Evolutionary conservation across 1,284 basidiomycete species (phyloP), one percentile per base, ranked within the genome.

Genomic region (Peniophora sp.): DNA sequence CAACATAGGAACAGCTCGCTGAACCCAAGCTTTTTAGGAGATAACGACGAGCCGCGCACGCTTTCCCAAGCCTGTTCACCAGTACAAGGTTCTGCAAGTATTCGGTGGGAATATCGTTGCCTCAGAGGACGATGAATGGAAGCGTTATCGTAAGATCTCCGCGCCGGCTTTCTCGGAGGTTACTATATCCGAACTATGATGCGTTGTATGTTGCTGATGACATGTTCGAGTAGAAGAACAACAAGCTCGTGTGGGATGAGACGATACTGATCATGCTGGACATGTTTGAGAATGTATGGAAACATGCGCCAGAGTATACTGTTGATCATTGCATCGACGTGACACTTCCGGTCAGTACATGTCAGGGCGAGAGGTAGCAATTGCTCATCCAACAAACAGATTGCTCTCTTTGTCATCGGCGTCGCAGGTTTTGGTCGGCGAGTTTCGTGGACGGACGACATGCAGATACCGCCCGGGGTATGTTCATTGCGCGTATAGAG

Each of bases 81-180:
- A 56, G 27, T 74, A 74, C 52, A 52, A 42, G 6, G 51, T 63
- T 6, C 57, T 74, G 18, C 47, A 56, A 0, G 60, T 68, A 44
- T 74, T 73, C 58, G 79, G 79, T 6, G 56, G 62, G 3, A 83
- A 83, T 53, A 76, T 83, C 49, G 68, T 83, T n/a, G 72, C 71
- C 1, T 76, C 78, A 0, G 80, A 82, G 57, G 74, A 73, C 17
- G 75, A 79, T n/a, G 70, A 78, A 55, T 82, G 79, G 79, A 79
- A 80, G 57, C 72, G 72, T 45, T 78, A 79, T 55, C 65, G 80
- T 37, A 78, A 76, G 61, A 73, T 74, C 27, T 54, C 64, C 27
- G 66, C 67, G 3, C 71, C 71, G 1, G 63, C 68, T 1, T 73
- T 74, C 55, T 71, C 67, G 3, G 71, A 73, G 57, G 71, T 73